These are phyloP conservation scores for Xylaria polymorpha DNA, from an alignment of 2,329 filamentous ascomycete genomes.

Conservation along the genomic window DNA sequence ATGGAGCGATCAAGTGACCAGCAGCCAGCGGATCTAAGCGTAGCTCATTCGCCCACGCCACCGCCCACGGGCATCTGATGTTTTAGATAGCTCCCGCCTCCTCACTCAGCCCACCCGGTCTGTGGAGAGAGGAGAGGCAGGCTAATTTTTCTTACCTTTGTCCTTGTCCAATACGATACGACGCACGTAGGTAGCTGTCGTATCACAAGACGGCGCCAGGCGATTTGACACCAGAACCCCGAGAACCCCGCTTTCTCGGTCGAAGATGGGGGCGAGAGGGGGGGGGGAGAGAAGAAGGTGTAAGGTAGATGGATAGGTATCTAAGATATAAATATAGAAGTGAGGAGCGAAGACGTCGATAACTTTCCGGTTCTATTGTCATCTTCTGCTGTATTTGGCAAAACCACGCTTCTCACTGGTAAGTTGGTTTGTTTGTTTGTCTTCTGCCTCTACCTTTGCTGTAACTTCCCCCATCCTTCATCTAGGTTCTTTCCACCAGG, in stretches of 20 bases:
- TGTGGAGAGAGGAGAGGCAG: constrained; percentile 1
- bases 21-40: constrained; percentile 9
- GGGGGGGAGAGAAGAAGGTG: not conserved
- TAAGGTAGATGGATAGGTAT: not conserved
- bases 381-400: not conserved
- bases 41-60: constrained; percentile 16
- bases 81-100: not conserved
- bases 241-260: constrained; percentile 27
- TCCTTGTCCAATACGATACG: constrained; percentile 17
- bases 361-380: not conserved
- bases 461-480: not conserved
- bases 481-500: no score
- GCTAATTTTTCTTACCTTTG: not conserved
- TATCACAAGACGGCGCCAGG: constrained; percentile 24
- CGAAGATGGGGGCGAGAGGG: constrained; percentile 9
- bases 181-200: constrained; percentile 14
- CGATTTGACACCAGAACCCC: constrained; percentile 1
- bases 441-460: not conserved
- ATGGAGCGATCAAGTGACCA: constrained; percentile 29
- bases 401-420: constrained; percentile 17
- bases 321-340: constrained; percentile 22
- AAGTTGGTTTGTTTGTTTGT: constrained; percentile 6
- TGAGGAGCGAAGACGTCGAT: constrained; percentile 28
- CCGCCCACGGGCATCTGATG: constrained; percentile 16
- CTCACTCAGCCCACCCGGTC: constrained; percentile 13